Evolutionary conservation across 257 asterid genomes (phyloP), one percentile per base, ranked within the genome.

Genomic region (Solanum tacnaense): DNA sequence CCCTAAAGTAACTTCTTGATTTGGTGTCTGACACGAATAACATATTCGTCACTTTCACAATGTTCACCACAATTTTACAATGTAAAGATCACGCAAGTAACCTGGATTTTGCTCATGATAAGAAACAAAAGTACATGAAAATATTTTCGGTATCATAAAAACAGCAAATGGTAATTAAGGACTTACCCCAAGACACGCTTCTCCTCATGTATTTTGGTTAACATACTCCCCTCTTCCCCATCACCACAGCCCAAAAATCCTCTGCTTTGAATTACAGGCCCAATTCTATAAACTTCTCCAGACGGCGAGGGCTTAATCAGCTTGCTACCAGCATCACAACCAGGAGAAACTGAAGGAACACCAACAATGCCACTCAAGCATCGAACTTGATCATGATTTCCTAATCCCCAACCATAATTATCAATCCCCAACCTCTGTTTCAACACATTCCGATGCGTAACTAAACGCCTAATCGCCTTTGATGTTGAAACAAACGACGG

Each of bases 201-300:
- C 86, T 96, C 99, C 89, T 96, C 93, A 39, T 95, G 91, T 52
- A 94, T 92, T 93, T 93, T 94, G 35, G 99, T 91, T 5, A 96
- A 88, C 90, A 89, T 87, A 74, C 86, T 87, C 83, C 98, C 98
- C 78, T 94, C 98, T 49, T 92, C 95, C 31, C 98, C 99, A 92
- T 94, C 98, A 58, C 96, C 94, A 79, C 96, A 93, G 58, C 99
- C 99, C 92, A 97, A 89, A 91, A 97, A 97, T 65, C 92, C 91
- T 88, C 99, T 94, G 90, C 87, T 93, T 88, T 96, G 97, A 87
- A 86, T 39, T 41, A 68, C 38, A 68, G 78, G 65, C 83, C 84
- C 83, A 85, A 52, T 34, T 49, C 81, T 23, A 88, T 68, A 88
- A 89, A 74, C 78, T 74, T 87, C 84, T 52, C 82, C 70, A 90